Evolutionary conservation across 2,329 filamentous ascomycete species (phyloP).

Genomic region (Aspergillus sp.): DNA sequence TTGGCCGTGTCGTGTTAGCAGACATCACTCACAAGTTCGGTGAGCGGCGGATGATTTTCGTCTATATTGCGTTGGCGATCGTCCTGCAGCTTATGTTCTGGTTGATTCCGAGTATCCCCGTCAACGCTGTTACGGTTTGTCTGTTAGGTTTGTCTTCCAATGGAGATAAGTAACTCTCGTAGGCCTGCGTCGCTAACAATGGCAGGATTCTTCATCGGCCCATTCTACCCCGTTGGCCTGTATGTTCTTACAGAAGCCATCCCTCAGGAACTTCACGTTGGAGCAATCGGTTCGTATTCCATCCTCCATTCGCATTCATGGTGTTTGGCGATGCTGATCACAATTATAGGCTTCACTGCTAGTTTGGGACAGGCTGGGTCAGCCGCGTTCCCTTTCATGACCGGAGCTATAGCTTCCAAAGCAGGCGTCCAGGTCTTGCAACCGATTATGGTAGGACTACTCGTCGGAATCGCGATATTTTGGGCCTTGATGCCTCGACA

Average conservation of each 20-base stretch:
- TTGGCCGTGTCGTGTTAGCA: slow-evolving; percentile 19
- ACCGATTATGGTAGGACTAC: slow-evolving; percentile 23
- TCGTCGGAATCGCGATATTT: slow-evolving; percentile 20
- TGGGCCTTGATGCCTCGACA: slow-evolving; percentile 20
- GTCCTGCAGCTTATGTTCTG: slow-evolving; percentile 22
- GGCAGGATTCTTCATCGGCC: slow-evolving; percentile 25
- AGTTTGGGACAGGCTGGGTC: slow-evolving; percentile 22
- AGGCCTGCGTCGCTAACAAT: too few relatives aligned
- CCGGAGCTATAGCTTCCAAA: slow-evolving; percentile 22
- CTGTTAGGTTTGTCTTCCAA: slow-evolving; percentile 16
- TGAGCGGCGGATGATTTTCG: slow-evolving; percentile 21
- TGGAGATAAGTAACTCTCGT: not conserved
- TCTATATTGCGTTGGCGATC: slow-evolving; percentile 18
- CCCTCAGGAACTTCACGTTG: slow-evolving; percentile 21
- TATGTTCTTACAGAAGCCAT: slow-evolving; percentile 22
- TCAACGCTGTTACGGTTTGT: slow-evolving; percentile 22
- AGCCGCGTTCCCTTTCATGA: slow-evolving; percentile 24
- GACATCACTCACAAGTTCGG: slow-evolving; percentile 22
- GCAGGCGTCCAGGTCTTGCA: slow-evolving; percentile 22
- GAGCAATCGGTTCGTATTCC: slow-evolving; percentile 19
- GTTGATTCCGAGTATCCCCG: slow-evolving; percentile 19
- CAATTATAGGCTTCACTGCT: slow-evolving; percentile 18
- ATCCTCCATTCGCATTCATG: not conserved
- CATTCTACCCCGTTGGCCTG: slow-evolving; percentile 23
- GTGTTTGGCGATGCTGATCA: slow-evolving; percentile 1